Percentiles rank a stretch among this genome's conserved stretches.
Conservation (phyloP, 257 asterid genomes). For the Solanum sparsipilum region DNA sequence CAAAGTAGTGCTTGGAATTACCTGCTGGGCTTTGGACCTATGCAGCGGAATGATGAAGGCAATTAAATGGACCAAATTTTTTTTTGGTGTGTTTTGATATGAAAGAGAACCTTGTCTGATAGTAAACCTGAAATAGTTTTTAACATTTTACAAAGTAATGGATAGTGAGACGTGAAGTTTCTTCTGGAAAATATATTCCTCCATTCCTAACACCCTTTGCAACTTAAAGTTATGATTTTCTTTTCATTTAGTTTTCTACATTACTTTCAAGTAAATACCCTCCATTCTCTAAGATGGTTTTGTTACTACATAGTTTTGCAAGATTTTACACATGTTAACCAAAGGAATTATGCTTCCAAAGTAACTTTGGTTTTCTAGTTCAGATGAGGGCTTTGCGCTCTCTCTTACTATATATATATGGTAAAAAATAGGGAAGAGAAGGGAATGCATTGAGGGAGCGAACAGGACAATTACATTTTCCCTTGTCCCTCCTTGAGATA, state of each 20-base stretch:
- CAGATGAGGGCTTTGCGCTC: no score
- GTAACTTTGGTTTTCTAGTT: no score
- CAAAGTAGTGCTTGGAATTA: background rate
- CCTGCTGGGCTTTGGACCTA: conserved; percentile 10
- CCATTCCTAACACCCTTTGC: background rate
- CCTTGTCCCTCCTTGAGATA: background rate
- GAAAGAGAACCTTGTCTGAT: background rate
- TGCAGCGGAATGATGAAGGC: background rate
- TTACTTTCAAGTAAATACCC: background rate
- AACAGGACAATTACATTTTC: background rate
- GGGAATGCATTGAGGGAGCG: background rate
- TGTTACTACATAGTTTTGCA: background rate
- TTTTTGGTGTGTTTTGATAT: background rate
- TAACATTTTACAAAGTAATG: background rate
- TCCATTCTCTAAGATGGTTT: background rate
- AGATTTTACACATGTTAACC: no score
- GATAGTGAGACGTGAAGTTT: background rate
- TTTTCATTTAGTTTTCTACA: background rate
- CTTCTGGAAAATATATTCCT: background rate
- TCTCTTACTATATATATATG: no score
- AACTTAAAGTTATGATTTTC: background rate
- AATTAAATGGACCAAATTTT: background rate
- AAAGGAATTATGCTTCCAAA: no score
- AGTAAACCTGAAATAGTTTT: background rate
- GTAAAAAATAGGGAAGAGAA: no score